Base-by-base conservation (phyloP, 768 basidiomycete species). In the Suillus subluteus region DNA sequence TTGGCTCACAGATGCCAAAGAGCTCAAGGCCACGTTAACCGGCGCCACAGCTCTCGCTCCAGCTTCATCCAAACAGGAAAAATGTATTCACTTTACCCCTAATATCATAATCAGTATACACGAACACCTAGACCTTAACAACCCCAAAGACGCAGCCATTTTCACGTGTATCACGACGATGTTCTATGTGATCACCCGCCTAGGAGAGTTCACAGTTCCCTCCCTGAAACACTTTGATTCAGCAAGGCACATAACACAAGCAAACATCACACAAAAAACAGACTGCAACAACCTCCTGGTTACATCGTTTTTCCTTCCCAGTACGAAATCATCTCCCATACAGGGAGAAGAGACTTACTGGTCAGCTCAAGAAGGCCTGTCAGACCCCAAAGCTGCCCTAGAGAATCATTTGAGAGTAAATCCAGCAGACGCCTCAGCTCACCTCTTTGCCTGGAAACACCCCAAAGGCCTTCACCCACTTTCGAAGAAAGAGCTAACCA, bases 181-280 rank as follows among this genome's bases (percentile, higher is more conserved):
- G 2, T 84, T 84, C 71, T 84, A 74, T 32, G 64, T 71, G 0
- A 72, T 76, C 0, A 74, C 79, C 0, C 43, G 78, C 0, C 63
- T 81, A 0, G 81, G 82, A 0, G 82, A 85, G 66, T 78, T 84
- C 62, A 81, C 79, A 1, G 70, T 82, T 0, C 75, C 73, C 0
- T 68, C 58, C 1, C 70, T 82, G 0, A 73, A 70, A 66, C 63
- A 0, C 82, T 83, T 67, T 52, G 79, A 44, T 68, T 76, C 23
- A 9, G 3, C 0, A 8, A 50, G 62, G 5, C 79, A 83, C 62
- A 67, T 80, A 62, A 80, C 72, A 9, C 68, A 62, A 0, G 48
- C 69, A 0, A 63, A 76, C 40, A 52, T 83, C 1, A n/a, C 69
- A 1, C n/a, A 52, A 0, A 69, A 66, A 0, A 13, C 4, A 6